Evolutionary conservation across 352 stramenopile species (phyloP), one percentile per base, ranked within the genome.

Genomic region (Phytophthora cactorum): DNA sequence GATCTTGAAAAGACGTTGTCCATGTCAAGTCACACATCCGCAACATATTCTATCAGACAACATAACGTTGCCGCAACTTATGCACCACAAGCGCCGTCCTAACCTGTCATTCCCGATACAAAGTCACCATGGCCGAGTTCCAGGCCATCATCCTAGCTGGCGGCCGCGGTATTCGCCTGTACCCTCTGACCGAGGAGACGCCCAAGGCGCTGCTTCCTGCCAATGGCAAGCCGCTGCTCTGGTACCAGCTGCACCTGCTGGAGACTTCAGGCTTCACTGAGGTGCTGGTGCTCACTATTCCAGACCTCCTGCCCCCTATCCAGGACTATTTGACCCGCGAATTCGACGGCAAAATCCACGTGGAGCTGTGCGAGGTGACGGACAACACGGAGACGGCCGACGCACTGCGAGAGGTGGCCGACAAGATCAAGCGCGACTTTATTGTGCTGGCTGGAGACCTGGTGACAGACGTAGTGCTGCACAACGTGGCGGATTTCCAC

Each of bases 351-450:
- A 93, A 91, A 72, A 81, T 95, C 62, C 78, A 90, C 73, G 75
- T 93, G 8, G 84, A 92, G 28, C 59, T 95, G 28, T 88, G 77
- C 58, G 81, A 90, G 36, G 86, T 95, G 31, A 70, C 86, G 11
- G 84, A 90, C 52, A 89, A 89, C 56, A 81, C 67, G 11, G 86
- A 95, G 60, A 93, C 87, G 7, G 87, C 83, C 2, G 87, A 93
- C 28, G 87, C 87, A 34, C 63, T 95, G 41, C 77, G 87, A 12
- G 63, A 87, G 31, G 81, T 95, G 38, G 76, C 83, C 0, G 86
- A 95, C 74, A 86, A 80, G 62, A 92, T 95, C 61, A 89, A 89
- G 56, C 79, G 77, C 49, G 87, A 95, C 69, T 93, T 95, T 58
- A 89, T 95, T 51, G 87, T 95, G 52, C 46, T 95, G 39, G 84